Conservation (phyloP, 2,329 filamentous ascomycete species). For the Thelonectria olida region DNA sequence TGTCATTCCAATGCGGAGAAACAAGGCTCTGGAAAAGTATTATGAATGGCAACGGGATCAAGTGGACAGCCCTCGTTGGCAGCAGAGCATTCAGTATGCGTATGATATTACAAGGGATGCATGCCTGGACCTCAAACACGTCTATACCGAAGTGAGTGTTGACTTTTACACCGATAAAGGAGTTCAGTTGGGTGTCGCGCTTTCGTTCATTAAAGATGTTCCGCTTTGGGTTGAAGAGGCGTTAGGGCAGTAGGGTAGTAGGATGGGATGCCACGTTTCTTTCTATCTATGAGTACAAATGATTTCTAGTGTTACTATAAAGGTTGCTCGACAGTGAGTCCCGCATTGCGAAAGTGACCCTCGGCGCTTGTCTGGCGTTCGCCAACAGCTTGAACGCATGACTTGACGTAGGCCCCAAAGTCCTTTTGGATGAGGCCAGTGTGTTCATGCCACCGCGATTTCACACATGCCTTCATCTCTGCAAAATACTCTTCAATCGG, state of each 20-base stretch:
- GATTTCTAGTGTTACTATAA: not conserved
- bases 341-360: constrained; percentile 22
- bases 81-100: not conserved
- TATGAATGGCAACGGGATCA: not conserved
- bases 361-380: constrained; percentile 10
- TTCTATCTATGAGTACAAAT: not conserved
- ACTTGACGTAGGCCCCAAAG: constrained; percentile 29
- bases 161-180: not conserved
- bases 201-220: not conserved
- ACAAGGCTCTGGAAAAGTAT: not conserved
- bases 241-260: not conserved
- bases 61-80: not conserved
- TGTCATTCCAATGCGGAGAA: not conserved
- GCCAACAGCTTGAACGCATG: constrained; percentile 32
- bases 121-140: not conserved
- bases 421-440: constrained; percentile 25
- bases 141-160: not conserved
- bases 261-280: not conserved
- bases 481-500: constrained; percentile 38
- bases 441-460: constrained; percentile 26
- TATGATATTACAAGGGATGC: not conserved
- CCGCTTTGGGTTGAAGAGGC: not conserved
- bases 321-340: constrained; percentile 4
- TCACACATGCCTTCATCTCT: constrained; percentile 32
- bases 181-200: not conserved